phyloP scores from a whole-genome alignment of 768 basidiomycete species.

The Leccinum olivaceopallidum region DNA sequence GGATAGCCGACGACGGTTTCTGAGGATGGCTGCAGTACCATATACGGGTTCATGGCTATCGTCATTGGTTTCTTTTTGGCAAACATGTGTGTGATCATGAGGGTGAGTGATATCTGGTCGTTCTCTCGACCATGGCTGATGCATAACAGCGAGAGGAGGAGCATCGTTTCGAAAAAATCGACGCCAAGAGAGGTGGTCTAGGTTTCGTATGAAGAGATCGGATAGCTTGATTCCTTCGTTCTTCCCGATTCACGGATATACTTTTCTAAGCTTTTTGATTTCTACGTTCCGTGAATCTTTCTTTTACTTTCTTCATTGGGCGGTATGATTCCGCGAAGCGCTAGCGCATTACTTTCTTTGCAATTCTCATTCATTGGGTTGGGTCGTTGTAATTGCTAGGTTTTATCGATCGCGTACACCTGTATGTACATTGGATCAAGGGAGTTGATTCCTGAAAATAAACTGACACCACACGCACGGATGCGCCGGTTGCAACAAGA shows the following conservation, averaged over 20 bases:
- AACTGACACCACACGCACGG: background rate
- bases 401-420: background rate
- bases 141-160: slow-evolving; percentile 65
- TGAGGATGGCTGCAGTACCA: slow-evolving; percentile 39
- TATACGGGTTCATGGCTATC: slow-evolving; percentile 85
- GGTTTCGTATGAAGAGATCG: slow-evolving; percentile 69
- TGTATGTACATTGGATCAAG: background rate
- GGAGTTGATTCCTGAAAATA: background rate
- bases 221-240: background rate
- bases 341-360: slow-evolving; percentile 4
- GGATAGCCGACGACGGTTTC: background rate
- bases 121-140: slow-evolving; percentile 6
- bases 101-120: slow-evolving; percentile 39
- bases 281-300: background rate
- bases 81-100: slow-evolving; percentile 84
- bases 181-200: slow-evolving; percentile 81
- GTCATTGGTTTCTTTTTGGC: slow-evolving; percentile 74
- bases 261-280: background rate
- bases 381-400: background rate
- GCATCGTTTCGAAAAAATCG: slow-evolving; percentile 87
- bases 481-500: background rate
- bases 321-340: background rate
- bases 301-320: background rate
- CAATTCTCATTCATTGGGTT: slow-evolving; percentile 1
- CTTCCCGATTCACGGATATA: background rate